These are phyloP conservation scores for Trichoderma arundinaceum DNA, from an alignment of 2,329 filamentous ascomycete species.

Conservation along the genomic window DNA sequence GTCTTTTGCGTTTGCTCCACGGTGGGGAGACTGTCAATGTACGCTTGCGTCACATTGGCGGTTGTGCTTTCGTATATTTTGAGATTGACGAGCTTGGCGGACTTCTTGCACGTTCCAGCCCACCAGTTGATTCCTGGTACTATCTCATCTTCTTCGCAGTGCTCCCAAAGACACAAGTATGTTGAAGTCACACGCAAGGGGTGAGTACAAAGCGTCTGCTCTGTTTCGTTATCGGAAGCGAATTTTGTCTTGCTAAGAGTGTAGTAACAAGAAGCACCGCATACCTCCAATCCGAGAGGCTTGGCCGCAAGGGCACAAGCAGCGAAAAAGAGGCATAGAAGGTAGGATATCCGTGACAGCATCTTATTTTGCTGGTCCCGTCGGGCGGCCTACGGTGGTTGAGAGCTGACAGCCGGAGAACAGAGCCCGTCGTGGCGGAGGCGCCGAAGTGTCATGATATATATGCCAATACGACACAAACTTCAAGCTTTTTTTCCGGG, in stretches of 20 bases:
- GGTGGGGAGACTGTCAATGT: constrained; percentile 31
- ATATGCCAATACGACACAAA: background rate
- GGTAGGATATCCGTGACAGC: constrained; percentile 20
- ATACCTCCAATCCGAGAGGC: constrained; percentile 34
- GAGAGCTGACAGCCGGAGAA: constrained; percentile 3
- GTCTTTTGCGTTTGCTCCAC: constrained; percentile 31
- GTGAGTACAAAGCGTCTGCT: constrained; percentile 34
- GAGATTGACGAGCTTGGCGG: constrained; percentile 32
- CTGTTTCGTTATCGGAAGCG: constrained; percentile 29
- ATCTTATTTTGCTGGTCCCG: constrained; percentile 9
- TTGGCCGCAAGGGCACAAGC: constrained; percentile 32
- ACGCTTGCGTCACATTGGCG: constrained; percentile 31
- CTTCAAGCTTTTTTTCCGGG: background rate
- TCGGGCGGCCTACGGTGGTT: background rate
- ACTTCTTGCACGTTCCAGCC: constrained; percentile 34
- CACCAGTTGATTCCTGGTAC: constrained; percentile 34
- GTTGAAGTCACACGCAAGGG: constrained; percentile 34
- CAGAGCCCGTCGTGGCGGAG: background rate
- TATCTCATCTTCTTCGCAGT: constrained; percentile 32
- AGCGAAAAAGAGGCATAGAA: constrained; percentile 28
- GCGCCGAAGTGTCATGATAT: constrained; percentile 4
- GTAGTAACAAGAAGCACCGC: constrained; percentile 36
- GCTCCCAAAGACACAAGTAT: constrained; percentile 33
- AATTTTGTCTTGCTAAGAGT: constrained; percentile 34
- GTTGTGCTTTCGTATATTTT: constrained; percentile 27